Conservation (phyloP, 371 early-diverging fungal genomes). For the Syncephalastrum sp. region DNA sequence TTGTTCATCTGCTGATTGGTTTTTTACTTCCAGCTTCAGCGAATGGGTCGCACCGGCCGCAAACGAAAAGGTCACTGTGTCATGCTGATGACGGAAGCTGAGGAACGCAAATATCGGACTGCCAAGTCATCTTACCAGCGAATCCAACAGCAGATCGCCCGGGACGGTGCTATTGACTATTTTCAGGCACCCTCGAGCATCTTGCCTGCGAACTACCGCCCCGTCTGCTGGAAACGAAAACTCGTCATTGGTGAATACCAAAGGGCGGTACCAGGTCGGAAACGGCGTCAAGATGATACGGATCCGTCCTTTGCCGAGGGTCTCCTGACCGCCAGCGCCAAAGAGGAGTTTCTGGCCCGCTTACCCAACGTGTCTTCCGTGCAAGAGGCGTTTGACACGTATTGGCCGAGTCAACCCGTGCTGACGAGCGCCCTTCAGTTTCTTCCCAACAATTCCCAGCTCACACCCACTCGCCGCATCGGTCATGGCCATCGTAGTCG, state of each 20-base stretch:
- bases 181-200: slow-evolving; percentile 32
- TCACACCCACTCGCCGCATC: slow-evolving; percentile 10
- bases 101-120: slow-evolving; percentile 68
- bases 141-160: slow-evolving; percentile 54
- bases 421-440: slow-evolving; percentile 13
- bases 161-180: slow-evolving; percentile 18
- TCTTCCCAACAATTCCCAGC: slow-evolving; percentile 18
- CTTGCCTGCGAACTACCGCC: slow-evolving; percentile 48
- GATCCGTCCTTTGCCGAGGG: slow-evolving; percentile 16
- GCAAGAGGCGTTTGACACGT: slow-evolving; percentile 9
- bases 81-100: slow-evolving; percentile 77
- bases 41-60: slow-evolving; percentile 95
- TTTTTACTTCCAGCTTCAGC: slow-evolving; percentile 65
- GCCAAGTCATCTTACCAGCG: slow-evolving; percentile 61
- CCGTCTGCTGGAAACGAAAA: slow-evolving; percentile 33
- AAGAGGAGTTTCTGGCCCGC: slow-evolving; percentile 9
- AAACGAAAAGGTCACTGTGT: slow-evolving; percentile 84
- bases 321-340: slow-evolving; percentile 10
- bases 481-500: slow-evolving; percentile 29
- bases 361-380: background rate
- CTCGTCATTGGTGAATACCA: slow-evolving; percentile 29
- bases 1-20: background rate
- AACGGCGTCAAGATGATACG: background rate
- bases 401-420: slow-evolving; percentile 19
- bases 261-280: slow-evolving; percentile 2